Evolutionary conservation across 805 yeast species (phyloP).

Genomic region (Candida piceae): DNA sequence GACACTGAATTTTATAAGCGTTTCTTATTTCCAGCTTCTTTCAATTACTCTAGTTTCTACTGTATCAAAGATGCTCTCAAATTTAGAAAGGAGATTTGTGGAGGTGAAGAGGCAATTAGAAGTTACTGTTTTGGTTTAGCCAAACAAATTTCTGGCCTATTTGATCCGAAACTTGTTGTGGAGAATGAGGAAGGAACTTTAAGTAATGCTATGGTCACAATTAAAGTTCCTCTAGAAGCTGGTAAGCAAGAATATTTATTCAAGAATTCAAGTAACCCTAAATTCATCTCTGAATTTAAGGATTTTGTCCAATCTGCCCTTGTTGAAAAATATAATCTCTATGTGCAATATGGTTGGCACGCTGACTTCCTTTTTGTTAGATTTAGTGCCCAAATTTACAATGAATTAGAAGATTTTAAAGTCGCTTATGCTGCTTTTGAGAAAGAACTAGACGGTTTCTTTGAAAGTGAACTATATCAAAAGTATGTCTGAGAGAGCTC

Average conservation of each 20-base stretch:
- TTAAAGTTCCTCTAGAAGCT: constrained; percentile 32
- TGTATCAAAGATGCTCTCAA: constrained; percentile 45
- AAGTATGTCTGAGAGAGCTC: too few species aligned
- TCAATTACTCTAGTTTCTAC: constrained; percentile 38
- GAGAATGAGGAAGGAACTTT: constrained; percentile 32
- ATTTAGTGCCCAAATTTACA: constrained; percentile 57
- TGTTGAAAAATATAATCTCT: constrained; percentile 36
- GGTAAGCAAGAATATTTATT: constrained; percentile 4
- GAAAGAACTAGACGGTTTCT: constrained; percentile 25
- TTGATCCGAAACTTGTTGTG: constrained; percentile 36
- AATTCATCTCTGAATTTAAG: constrained; percentile 9
- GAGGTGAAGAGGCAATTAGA: constrained; percentile 52
- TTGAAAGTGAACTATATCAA: constrained; percentile 4
- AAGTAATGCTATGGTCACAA: constrained; percentile 39
- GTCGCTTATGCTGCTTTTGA: constrained; percentile 39
- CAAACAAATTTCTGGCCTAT: constrained; percentile 34
- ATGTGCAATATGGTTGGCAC: constrained; percentile 41
- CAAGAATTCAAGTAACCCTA: constrained; percentile 1
- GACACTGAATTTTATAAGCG: constrained; percentile 37
- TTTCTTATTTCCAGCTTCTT: constrained; percentile 49
- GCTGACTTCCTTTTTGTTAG: constrained; percentile 40
- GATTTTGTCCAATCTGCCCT: constrained; percentile 18
- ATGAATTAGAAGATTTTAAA: constrained; percentile 49
- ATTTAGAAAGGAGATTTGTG: constrained; percentile 50
- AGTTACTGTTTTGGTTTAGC: constrained; percentile 46